Base-by-base conservation (phyloP, 257 asterid species). In the Lavandula angustifolia region DNA sequence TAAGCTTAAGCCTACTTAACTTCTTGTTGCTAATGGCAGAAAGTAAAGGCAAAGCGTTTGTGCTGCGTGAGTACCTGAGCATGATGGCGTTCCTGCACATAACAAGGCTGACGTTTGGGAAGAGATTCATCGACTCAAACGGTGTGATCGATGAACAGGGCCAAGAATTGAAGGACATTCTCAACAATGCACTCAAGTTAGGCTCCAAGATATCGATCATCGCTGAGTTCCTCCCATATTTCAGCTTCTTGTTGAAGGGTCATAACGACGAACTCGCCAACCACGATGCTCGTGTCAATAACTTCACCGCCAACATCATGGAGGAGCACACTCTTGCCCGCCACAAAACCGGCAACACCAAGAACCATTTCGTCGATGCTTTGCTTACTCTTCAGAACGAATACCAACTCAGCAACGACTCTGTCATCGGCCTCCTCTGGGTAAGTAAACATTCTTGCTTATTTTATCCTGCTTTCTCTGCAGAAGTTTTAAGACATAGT, bases 321-420 rank as follows among this genome's bases (percentile, higher is more conserved):
- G 87, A 85, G 62, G 97, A 89, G 60, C 97, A 89, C 78, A 82
- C 86, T 4, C 70, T 68, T 41, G 89, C 94, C 0, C 81, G 95
- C 43, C 57, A 72, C 52, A 77, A 48, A 42, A 80, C 84, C 1
- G 97, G 97, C 4, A 76, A 82, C 18, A 84, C 94, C 59, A 87
- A 89, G 74, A 85, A 72, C 74, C 97, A 89, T 69, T 89, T 89
- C 18, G 88, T 89, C 31, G 95, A 89, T 49, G 95, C 97, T 0
- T 60, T 87, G 84, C 84, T 87, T 4, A 83, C 94, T 3, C 90
- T 85, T 51, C 89, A 89, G 56, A 78, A 85, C 63, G 83, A 89
- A 17, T 87, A 89, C 60, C 88, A 89, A 5, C 85, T 89, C 7
- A 73, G 79, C 3, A 90, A 89, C 13, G 95, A 89, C 81, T 70